Evolutionary conservation across 495 filamentous ascomycete genomes (phyloP).

Genomic region (Talaromyces stipitatus): DNA sequence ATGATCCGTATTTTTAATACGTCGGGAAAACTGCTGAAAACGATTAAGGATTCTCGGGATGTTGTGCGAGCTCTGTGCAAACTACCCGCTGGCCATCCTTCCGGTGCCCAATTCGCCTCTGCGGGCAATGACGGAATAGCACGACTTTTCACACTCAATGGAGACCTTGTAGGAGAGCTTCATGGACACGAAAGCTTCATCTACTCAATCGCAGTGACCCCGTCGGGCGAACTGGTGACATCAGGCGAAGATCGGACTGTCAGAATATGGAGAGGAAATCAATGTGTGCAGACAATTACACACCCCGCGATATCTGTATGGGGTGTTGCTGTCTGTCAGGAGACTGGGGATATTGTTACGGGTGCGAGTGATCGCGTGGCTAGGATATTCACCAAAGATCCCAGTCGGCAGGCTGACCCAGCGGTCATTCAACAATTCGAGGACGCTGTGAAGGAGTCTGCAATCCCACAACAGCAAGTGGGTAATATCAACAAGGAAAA

Average conservation of each 20-base stretch:
- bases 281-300: slow-evolving; percentile 92
- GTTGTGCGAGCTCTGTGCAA: slow-evolving; percentile 83
- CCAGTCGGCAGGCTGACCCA: slow-evolving; percentile 59
- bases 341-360: slow-evolving; percentile 84
- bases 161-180: slow-evolving; percentile 62
- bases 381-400: slow-evolving; percentile 72
- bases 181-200: slow-evolving; percentile 93
- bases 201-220: slow-evolving; percentile 71
- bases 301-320: slow-evolving; percentile 97
- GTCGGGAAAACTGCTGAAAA: slow-evolving; percentile 54
- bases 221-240: slow-evolving; percentile 83
- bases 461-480: slow-evolving; percentile 78
- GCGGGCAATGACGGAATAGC: slow-evolving; percentile 85
- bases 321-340: slow-evolving; percentile 71
- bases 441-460: slow-evolving; percentile 68
- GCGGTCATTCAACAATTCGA: slow-evolving; percentile 62
- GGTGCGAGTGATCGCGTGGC: slow-evolving; percentile 87
- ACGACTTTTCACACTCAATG: slow-evolving; percentile 73
- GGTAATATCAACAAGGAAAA: slow-evolving; percentile 83
- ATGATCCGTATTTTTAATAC: slow-evolving; percentile 74
- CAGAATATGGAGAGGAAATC: slow-evolving; percentile 70
- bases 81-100: slow-evolving; percentile 66
- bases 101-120: slow-evolving; percentile 79
- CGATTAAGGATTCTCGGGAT: slow-evolving; percentile 63
- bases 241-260: slow-evolving; percentile 90